phyloP scores from a whole-genome alignment of 495 filamentous ascomycete genomes.

The Sordaria brevicollis region DNA sequence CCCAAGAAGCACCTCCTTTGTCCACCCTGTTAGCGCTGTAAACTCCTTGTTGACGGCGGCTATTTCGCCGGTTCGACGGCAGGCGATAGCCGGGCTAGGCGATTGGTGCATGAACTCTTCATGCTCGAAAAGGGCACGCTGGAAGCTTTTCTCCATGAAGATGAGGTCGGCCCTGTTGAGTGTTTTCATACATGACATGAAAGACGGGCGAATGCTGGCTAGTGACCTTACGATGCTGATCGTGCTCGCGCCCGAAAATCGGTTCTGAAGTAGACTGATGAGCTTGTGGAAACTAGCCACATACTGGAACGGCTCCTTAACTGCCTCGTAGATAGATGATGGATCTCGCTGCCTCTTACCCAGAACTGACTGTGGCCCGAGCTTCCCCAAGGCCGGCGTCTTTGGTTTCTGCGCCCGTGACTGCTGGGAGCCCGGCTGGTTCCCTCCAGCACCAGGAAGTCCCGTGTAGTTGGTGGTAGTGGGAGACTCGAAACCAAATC shows the following conservation, averaged over 20 bases:
- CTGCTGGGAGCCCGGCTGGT: constrained; percentile 16
- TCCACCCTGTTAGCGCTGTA: constrained; percentile 87
- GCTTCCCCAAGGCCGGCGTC: constrained; percentile 27
- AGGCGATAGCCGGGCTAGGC: constrained; percentile 84
- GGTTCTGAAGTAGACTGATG: constrained; percentile 66
- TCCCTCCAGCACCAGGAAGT: constrained; percentile 8
- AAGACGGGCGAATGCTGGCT: constrained; percentile 80
- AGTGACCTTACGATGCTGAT: constrained; percentile 77
- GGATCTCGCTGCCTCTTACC: constrained; percentile 53
- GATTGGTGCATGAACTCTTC: constrained; percentile 82
- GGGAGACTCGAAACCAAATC: constrained; percentile 35
- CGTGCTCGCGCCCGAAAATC: constrained; percentile 59
- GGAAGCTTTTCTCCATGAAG: constrained; percentile 96
- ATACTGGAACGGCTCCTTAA: constrained; percentile 85
- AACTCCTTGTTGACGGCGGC: constrained; percentile 92
- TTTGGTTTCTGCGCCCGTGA: constrained; percentile 25
- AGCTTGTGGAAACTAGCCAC: constrained; percentile 82
- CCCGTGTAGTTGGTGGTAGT: constrained; percentile 31
- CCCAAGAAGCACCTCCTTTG: constrained; percentile 79
- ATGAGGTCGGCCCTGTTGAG: constrained; percentile 79
- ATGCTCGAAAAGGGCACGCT: constrained; percentile 83
- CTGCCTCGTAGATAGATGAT: constrained; percentile 74
- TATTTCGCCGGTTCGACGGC: constrained; percentile 84
- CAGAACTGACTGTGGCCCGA: constrained; percentile 40
- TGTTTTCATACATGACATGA: constrained; percentile 78